Conservation (phyloP, 1,284 basidiomycete species). For the Apiotrichum gamsii region DNA sequence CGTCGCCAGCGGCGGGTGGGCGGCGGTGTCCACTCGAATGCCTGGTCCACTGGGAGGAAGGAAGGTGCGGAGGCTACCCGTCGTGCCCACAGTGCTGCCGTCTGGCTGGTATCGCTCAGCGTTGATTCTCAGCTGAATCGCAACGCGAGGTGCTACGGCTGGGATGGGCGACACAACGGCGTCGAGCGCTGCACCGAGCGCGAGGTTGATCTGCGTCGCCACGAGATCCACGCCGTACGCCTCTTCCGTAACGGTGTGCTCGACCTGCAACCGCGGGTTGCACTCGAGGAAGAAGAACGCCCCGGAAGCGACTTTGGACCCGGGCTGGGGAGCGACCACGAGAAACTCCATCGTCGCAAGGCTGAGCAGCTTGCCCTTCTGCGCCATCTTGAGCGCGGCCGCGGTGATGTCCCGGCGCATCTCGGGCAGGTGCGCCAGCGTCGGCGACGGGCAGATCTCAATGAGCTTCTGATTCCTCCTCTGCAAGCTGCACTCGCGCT, state of each 20-base stretch:
- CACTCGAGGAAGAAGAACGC: slow-evolving; percentile 19
- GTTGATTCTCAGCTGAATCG: slow-evolving; percentile 19
- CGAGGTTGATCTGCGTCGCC: slow-evolving; percentile 16
- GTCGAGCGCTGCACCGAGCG: slow-evolving; percentile 6
- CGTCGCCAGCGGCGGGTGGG: slow-evolving; percentile 11
- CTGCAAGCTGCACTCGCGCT: slow-evolving; percentile 17
- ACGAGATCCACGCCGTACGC: slow-evolving; percentile 18
- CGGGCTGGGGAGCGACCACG: slow-evolving; percentile 3
- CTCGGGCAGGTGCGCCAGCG: slow-evolving; percentile 2
- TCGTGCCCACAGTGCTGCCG: slow-evolving; percentile 12
- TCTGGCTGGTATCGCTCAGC: slow-evolving; percentile 13
- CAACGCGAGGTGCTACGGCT: slow-evolving; percentile 1
- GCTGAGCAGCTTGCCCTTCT: slow-evolving; percentile 11
- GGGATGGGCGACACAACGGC: slow-evolving; percentile 6
- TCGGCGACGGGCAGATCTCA: slow-evolving; percentile 17
- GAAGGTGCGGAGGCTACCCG: slow-evolving; percentile 6
- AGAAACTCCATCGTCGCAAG: slow-evolving; percentile 20
- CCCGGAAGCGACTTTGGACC: background rate
- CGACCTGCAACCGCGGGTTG: slow-evolving; percentile 19
- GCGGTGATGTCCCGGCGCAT: slow-evolving; percentile 13
- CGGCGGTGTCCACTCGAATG: slow-evolving; percentile 16
- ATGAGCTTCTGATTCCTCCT: slow-evolving; percentile 18
- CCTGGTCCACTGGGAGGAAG: slow-evolving; percentile 7
- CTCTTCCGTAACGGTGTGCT: slow-evolving; percentile 20
- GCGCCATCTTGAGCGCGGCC: slow-evolving; percentile 8